Conservation (phyloP, 1,284 basidiomycete species). For the Moesziomyces sp. region DNA sequence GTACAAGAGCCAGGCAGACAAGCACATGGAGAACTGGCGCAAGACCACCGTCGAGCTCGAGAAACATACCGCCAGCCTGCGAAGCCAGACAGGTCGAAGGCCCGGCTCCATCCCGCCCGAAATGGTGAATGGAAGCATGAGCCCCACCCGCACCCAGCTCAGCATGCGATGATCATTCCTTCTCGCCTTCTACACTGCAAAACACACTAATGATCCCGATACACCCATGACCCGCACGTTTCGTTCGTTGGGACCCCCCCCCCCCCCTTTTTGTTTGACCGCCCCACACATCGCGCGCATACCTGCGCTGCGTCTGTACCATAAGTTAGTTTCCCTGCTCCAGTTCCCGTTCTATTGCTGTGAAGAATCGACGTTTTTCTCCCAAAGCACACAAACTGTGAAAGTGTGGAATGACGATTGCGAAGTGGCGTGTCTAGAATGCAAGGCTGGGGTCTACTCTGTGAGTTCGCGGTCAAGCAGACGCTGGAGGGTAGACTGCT, state of each 20-base stretch:
- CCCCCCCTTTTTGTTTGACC: too few relatives aligned
- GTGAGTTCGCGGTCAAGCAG: conserved; percentile 60
- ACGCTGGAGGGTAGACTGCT: conserved; percentile 54
- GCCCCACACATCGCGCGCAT: too few relatives aligned
- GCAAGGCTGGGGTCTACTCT: conserved; percentile 2
- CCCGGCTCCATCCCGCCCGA: conserved; percentile 28
- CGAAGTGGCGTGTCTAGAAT: too few relatives aligned
- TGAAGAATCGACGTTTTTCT: too few relatives aligned
- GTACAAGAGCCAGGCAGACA: conserved; percentile 55
- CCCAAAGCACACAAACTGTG: too few relatives aligned
- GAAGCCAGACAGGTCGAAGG: conserved; percentile 11
- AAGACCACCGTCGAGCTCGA: conserved; percentile 46
- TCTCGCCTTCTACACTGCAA: too few relatives aligned
- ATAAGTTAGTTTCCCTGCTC: too few relatives aligned
- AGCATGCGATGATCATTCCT: conserved; percentile 12
- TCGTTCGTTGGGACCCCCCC: too few relatives aligned
- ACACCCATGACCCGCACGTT: too few relatives aligned
- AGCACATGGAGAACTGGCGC: conserved; percentile 53
- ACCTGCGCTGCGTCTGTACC: background rate
- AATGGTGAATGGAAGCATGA: conserved; percentile 10
- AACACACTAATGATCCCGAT: too few relatives aligned
- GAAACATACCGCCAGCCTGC: conserved; percentile 24
- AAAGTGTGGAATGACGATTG: too few relatives aligned
- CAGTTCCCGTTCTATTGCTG: too few relatives aligned
- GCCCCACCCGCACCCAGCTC: conserved; percentile 19